Evolutionary conservation across 768 basidiomycete species (phyloP).

Genomic region (Ephemerocybe angulata): DNA sequence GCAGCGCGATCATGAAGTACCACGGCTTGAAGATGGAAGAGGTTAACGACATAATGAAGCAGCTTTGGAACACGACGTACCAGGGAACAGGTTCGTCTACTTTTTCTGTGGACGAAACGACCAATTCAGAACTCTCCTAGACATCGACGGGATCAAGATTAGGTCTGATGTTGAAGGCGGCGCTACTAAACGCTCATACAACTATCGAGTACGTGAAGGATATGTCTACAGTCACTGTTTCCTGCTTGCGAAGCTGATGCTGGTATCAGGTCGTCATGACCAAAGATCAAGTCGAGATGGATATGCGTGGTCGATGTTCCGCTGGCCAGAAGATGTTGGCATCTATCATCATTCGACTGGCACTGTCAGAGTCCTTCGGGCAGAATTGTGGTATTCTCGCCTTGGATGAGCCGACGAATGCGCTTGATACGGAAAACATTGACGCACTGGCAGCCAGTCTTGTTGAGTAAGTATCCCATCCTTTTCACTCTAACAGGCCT

Average conservation of each 20-base stretch:
- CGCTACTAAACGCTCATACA: constrained; percentile 89
- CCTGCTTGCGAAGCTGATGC: constrained; percentile 7
- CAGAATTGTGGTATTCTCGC: constrained; percentile 98
- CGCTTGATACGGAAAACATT: constrained; percentile 93
- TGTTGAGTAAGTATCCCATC: constrained; percentile 65
- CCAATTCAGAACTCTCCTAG: too few relatives aligned
- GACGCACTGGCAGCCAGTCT: constrained; percentile 89
- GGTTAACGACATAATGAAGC: constrained; percentile 96
- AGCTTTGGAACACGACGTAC: constrained; percentile 98
- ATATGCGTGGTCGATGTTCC: constrained; percentile 98
- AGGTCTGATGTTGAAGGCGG: constrained; percentile 90
- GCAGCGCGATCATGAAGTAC: constrained; percentile 97
- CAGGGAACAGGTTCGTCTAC: constrained; percentile 99
- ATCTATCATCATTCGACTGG: constrained; percentile 95
- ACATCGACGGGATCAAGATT: constrained; percentile 97
- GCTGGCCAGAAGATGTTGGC: constrained; percentile 99
- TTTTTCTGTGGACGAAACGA: too few relatives aligned
- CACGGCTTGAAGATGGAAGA: constrained; percentile 98
- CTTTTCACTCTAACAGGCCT: neutral
- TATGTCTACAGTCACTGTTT: neutral
- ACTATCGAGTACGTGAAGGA: constrained; percentile 86
- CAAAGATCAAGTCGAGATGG: constrained; percentile 99
- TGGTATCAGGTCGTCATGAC: constrained; percentile 88
- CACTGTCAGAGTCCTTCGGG: constrained; percentile 95
- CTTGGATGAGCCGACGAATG: constrained; percentile 97